Conservation (phyloP, 306 rosid genomes). For the Nissolia schottii region DNA sequence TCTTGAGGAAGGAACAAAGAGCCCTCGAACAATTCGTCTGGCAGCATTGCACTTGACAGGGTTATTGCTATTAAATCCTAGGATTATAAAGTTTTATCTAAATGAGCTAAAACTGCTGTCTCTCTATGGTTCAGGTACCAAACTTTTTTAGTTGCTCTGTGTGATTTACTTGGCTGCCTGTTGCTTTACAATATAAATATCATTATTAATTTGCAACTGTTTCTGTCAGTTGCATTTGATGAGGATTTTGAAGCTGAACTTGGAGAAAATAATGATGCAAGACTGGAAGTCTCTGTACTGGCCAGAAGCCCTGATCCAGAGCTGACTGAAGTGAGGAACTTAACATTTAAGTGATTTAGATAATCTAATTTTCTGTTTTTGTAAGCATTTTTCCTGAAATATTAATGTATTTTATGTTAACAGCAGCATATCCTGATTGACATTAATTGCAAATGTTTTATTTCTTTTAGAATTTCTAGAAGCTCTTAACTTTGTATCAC, state of each 20-base stretch:
- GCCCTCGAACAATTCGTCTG: conserved; percentile 97
- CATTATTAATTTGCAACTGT: conserved; percentile 9
- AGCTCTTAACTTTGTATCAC: conserved; percentile 14
- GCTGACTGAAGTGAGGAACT: conserved; percentile 67
- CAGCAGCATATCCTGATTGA: conserved; percentile 13
- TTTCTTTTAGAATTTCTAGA: background rate
- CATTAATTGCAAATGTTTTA: conserved; percentile 11
- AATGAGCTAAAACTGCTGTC: conserved; percentile 80
- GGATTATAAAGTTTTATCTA: conserved; percentile 71
- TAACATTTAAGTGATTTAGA: conserved; percentile 9
- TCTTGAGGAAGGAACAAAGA: conserved; percentile 86
- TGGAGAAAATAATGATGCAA: conserved; percentile 70
- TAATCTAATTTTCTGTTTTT: conserved; percentile 1
- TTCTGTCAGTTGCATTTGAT: conserved; percentile 84
- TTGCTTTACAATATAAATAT: background rate
- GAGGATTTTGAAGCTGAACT: conserved; percentile 97
- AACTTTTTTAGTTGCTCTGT: background rate
- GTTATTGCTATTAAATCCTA: conserved; percentile 74
- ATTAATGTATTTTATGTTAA: conserved; percentile 1
- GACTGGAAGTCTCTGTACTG: conserved; percentile 69
- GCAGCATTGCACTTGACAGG: conserved; percentile 95
- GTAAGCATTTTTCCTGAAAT: background rate
- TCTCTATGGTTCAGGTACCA: conserved; percentile 83
- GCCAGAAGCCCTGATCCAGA: conserved; percentile 74
- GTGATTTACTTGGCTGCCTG: conserved; percentile 10